Conservation (phyloP, 2,329 filamentous ascomycete genomes). For the Aspergillus floridensis region DNA sequence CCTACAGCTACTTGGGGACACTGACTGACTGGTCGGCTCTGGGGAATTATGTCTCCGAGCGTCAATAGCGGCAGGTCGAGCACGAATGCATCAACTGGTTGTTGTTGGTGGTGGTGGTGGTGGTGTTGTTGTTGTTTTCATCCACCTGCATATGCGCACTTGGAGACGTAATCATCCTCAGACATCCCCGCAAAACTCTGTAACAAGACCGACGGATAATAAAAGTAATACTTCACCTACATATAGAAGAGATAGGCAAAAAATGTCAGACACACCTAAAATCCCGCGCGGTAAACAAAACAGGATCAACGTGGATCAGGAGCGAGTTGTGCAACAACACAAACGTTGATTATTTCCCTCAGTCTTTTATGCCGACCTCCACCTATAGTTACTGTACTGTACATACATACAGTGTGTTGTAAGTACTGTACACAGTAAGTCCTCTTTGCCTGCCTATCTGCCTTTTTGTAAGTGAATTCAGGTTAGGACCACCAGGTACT, state of each 20-base stretch:
- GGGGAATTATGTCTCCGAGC: neutral
- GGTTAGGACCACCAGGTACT: too few species aligned
- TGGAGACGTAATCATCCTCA: constrained; percentile 5
- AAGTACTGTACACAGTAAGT: too few species aligned
- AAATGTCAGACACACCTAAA: neutral
- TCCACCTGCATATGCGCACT: neutral
- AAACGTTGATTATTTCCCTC: neutral
- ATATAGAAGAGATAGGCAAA: neutral
- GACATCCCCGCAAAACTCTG: constrained; percentile 5
- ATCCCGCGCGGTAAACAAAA: constrained; percentile 12
- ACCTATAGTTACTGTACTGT: too few species aligned
- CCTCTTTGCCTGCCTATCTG: too few species aligned
- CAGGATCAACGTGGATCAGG: constrained; percentile 9
- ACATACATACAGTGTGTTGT: too few species aligned
- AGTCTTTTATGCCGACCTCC: neutral
- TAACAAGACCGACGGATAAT: neutral
- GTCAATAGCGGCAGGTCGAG: constrained; percentile 2
- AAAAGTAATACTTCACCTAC: too few species aligned
- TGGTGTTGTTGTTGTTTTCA: neutral
- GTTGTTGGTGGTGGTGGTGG: too few species aligned
- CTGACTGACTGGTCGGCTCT: neutral
- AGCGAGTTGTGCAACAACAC: constrained; percentile 9
- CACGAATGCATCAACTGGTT: neutral
- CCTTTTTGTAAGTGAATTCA: too few species aligned
- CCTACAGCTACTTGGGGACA: too few species aligned